Evolutionary conservation across 495 filamentous ascomycete genomes (phyloP).

Genomic region (Durotheca rogersii): DNA sequence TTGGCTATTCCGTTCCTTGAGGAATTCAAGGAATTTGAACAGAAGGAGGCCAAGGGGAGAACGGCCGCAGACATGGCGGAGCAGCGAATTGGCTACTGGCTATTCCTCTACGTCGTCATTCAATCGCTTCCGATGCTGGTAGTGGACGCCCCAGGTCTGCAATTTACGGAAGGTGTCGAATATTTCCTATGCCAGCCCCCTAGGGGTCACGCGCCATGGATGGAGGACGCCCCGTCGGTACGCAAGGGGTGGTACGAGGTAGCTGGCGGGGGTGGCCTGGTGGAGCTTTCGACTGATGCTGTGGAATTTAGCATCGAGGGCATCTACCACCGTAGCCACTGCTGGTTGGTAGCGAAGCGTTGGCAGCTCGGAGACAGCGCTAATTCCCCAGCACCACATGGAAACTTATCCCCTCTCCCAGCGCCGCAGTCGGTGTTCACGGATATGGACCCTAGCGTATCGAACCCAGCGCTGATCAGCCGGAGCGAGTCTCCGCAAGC

Average conservation of each 20-base stretch:
- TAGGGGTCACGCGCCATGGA: constrained; percentile 81
- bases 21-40: constrained; percentile 80
- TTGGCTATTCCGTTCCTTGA: constrained; percentile 67
- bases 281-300: constrained; percentile 76
- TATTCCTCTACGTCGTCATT: constrained; percentile 89
- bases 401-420: constrained; percentile 37
- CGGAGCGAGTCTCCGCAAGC: constrained; percentile 33
- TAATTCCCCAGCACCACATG: constrained; percentile 25
- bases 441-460: constrained; percentile 28
- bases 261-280: constrained; percentile 65
- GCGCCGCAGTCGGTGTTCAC: constrained; percentile 40
- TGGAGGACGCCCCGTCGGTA: constrained; percentile 63
- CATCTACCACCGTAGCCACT: constrained; percentile 86
- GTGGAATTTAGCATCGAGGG: constrained; percentile 88
- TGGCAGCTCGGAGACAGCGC: constrained; percentile 52
- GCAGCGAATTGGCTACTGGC: constrained; percentile 82
- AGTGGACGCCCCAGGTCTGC: constrained; percentile 78
- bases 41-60: constrained; percentile 69
- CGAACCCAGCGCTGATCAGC: constrained; percentile 22
- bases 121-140: constrained; percentile 89
- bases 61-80: constrained; percentile 71
- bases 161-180: constrained; percentile 78
- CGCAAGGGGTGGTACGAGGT: constrained; percentile 80
- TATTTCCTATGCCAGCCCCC: constrained; percentile 96
- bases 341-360: constrained; percentile 79